Evolutionary conservation across 768 basidiomycete species (phyloP).

Genomic region (Piloderma croceum): DNA sequence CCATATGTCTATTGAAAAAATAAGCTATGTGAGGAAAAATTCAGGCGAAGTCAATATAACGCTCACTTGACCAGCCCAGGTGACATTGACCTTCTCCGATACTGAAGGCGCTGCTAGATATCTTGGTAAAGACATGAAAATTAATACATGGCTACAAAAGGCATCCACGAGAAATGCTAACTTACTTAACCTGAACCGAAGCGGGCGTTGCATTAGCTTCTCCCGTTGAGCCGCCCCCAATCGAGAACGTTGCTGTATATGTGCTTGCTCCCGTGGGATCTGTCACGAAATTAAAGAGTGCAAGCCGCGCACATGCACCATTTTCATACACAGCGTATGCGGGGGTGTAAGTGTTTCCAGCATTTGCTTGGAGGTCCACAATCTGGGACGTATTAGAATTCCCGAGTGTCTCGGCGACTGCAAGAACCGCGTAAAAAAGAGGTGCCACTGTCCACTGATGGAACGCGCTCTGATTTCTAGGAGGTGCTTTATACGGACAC

Average conservation of each 20-base stretch:
- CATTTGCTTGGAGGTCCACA: constrained; percentile 53
- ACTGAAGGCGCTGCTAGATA: constrained; percentile 55
- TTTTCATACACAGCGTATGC: constrained; percentile 74
- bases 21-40: constrained; percentile 23
- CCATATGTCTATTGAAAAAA: constrained; percentile 23
- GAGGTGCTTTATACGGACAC: constrained; percentile 35
- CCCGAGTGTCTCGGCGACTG: constrained; percentile 69
- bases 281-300: constrained; percentile 67
- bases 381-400: constrained; percentile 57
- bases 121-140: constrained; percentile 30
- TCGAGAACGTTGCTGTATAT: constrained; percentile 45
- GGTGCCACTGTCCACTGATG: constrained; percentile 72
- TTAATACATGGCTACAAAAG: background rate
- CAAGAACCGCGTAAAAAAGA: constrained; percentile 67
- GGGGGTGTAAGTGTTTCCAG: constrained; percentile 51
- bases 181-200: constrained; percentile 49
- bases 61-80: constrained; percentile 71
- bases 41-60: background rate
- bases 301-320: constrained; percentile 52
- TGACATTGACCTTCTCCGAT: constrained; percentile 57
- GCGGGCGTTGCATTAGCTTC: constrained; percentile 35
- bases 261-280: constrained; percentile 53
- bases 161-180: constrained; percentile 5
- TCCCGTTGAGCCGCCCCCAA: constrained; percentile 39
- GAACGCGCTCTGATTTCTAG: constrained; percentile 47